phyloP scores from a whole-genome alignment of 352 stramenopile genomes.

The Pythium myriotylum region DNA sequence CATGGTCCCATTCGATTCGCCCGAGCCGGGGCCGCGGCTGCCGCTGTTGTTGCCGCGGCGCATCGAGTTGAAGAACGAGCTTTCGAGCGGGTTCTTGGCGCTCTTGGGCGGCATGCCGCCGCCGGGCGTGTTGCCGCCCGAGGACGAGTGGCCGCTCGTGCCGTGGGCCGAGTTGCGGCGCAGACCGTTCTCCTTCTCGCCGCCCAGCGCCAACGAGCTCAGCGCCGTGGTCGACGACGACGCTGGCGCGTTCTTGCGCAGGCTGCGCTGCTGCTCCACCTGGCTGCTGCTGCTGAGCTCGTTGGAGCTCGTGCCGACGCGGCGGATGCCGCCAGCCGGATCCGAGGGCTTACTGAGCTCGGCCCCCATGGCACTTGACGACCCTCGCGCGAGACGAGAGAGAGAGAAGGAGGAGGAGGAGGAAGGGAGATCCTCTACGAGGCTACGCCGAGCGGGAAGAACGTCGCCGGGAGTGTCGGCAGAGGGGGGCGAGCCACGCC shows the following conservation, averaged over 20 bases:
- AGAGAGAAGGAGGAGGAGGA: too few relatives aligned
- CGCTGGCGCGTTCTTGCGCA: conserved; percentile 34
- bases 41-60: conserved; percentile 29
- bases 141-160: conserved; percentile 23
- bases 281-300: conserved; percentile 47
- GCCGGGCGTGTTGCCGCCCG: conserved; percentile 31
- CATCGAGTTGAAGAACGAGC: conserved; percentile 58
- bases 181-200: conserved; percentile 3
- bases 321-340: conserved; percentile 43
- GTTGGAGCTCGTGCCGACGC: conserved; percentile 71
- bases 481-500: too few relatives aligned
- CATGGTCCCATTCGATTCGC: conserved; percentile 25
- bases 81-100: conserved; percentile 47
- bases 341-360: conserved; percentile 62
- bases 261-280: conserved; percentile 35
- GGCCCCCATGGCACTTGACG: conserved; percentile 55
- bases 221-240: conserved; percentile 64
- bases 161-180: conserved; percentile 33
- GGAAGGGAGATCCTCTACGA: neutral
- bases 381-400: too few relatives aligned
- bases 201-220: conserved; percentile 37
- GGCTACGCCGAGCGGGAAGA: too few relatives aligned
- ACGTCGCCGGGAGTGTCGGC: too few relatives aligned
- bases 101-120: conserved; percentile 34
- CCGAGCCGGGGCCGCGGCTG: conserved; percentile 40